Evolutionary conservation across 257 asterid genomes (phyloP), one percentile per base, ranked within the genome.

Genomic region (Salvia splendens): DNA sequence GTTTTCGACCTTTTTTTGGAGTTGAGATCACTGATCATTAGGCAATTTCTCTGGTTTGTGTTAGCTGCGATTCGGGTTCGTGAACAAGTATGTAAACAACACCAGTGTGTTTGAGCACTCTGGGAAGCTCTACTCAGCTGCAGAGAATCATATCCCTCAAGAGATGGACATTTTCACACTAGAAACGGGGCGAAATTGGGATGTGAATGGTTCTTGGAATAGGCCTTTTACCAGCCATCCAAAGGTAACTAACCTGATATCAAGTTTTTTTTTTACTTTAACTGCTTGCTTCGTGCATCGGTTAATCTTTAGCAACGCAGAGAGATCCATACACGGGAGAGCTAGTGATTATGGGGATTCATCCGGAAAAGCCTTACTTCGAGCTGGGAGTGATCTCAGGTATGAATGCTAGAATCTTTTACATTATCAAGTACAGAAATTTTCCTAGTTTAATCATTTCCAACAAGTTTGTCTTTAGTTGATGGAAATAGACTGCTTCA

Each of bases 201-300:
- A 83, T 41, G 59, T 82, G 11, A 55, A 73, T 43, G 81, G 83
- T 59, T 49, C 75, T 40, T 89, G 96, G 95, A 65, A 66, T 36
- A 78, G 96, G 78, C 89, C 92, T 4, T 89, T 85, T 65, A 83
- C 89, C 38, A 79, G 89, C 74, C 96, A 89, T 66, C 95, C 95
- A 24, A 85, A 85, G 92, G 96, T 87, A 54, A 71, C 4, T 38
- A 5, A 33, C 6, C 4, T 33, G 38, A 33, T 33, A 2, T 33
- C 38, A 33, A 0, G 38, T 33, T n/a, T 5, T 33, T 33, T 33
- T 33, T 6, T 28, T 24, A n/a, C 46, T 47, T 16, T 12, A 6
- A 38, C 40, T 35, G 40, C 3, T 38, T 38, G 42, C 42, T 38
- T 5, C 14, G 16, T 49, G 69, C 58, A 20, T 28, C 11, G 1